These are phyloP conservation scores for Zalaria obscura DNA, from an alignment of 2,329 filamentous ascomycete genomes.

Conservation along the genomic window DNA sequence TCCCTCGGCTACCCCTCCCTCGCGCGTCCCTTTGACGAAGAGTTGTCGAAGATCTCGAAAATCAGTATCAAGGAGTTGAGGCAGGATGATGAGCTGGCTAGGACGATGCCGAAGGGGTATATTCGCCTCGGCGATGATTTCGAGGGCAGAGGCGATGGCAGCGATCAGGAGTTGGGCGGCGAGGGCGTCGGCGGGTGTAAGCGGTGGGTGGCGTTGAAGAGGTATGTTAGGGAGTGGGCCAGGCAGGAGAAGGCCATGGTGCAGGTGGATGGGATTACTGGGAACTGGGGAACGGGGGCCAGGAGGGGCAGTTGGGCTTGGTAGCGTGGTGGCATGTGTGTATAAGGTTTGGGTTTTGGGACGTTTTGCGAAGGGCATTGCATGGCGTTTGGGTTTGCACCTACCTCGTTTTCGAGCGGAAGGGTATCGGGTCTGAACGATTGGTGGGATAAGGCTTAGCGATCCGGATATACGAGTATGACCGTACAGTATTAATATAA, in stretches of 20 bases:
- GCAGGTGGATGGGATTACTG: constrained; percentile 12
- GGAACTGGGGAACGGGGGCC: constrained; percentile 27
- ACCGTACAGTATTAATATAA: too few species aligned
- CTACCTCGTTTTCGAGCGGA: not conserved
- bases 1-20: constrained; percentile 83
- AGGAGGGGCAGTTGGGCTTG: constrained; percentile 35
- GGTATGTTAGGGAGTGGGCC: constrained; percentile 83
- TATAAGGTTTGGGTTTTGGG: not conserved
- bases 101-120: constrained; percentile 51
- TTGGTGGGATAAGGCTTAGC: too few species aligned
- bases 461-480: too few species aligned
- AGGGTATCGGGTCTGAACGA: not conserved
- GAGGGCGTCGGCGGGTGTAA: constrained; percentile 41
- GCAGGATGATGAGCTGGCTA: constrained; percentile 51
- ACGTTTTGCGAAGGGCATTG: not conserved
- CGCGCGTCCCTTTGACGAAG: constrained; percentile 69
- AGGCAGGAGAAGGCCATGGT: constrained; percentile 65
- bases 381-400: not conserved
- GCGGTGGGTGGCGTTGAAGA: constrained; percentile 69
- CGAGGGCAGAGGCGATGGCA: constrained; percentile 18
- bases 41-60: constrained; percentile 67
- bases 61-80: constrained; percentile 56
- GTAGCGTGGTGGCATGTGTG: constrained; percentile 3
- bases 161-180: constrained; percentile 20
- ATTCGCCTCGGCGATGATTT: constrained; percentile 42